Conservation (phyloP, 148 eudicot species). For the Selenicereus undatus region DNA sequence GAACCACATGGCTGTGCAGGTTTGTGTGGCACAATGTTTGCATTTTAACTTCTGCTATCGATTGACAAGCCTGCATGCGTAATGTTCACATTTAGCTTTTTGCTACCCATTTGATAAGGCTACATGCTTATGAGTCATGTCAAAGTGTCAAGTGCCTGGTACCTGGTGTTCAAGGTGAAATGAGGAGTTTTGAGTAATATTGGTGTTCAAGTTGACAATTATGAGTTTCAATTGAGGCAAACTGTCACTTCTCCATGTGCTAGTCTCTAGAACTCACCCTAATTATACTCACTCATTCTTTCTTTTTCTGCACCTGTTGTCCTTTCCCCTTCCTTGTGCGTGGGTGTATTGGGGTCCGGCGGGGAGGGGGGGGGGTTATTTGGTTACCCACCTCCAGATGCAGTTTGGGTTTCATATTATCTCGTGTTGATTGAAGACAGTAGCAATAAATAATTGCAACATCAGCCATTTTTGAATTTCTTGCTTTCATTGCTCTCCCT, state of each 20-base stretch:
- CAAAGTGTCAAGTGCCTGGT: neutral
- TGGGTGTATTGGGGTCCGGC: neutral
- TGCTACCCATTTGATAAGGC: no score
- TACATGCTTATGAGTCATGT: neutral
- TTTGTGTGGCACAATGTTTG: slow-evolving; percentile 11
- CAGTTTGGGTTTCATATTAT: neutral
- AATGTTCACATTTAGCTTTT: no score
- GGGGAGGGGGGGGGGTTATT: neutral
- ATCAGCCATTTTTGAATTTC: neutral
- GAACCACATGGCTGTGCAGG: slow-evolving; percentile 84
- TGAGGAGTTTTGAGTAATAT: neutral
- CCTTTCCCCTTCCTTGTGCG: neutral
- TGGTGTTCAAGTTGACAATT: neutral
- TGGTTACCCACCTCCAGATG: neutral
- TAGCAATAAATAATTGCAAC: no score
- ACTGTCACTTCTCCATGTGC: no score
- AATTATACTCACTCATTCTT: neutral
- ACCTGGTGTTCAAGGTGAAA: neutral
- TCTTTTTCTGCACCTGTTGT: neutral
- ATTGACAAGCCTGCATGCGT: no score
- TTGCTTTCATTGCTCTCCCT: neutral
- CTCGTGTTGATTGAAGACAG: no score
- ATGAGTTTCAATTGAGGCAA: neutral
- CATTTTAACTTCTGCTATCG: neutral
- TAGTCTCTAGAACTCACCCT: neutral